A percentile compares a stretch with the other conserved stretches of the same genome.
phyloP scores from a whole-genome alignment of 495 filamentous ascomycete genomes.

The Podospora pseudoanserina region DNA sequence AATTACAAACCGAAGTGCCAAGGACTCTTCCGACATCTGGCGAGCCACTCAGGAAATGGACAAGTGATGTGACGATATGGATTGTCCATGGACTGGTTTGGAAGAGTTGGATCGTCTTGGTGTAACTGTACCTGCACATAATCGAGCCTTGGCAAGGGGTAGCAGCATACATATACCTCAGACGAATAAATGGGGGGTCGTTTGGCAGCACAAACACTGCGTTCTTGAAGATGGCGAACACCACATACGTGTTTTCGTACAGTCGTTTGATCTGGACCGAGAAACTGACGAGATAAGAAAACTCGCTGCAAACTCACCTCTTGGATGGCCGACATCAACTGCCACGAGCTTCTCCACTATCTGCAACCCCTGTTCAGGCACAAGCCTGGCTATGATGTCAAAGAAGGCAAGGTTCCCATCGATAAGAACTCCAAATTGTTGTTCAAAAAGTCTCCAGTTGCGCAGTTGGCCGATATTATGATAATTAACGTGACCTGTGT shows the following conservation, averaged over 20 bases:
- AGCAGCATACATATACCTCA: not conserved
- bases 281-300: not conserved
- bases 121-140: not conserved
- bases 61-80: not conserved
- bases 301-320: not conserved
- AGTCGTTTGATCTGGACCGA: not conserved
- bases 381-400: not conserved
- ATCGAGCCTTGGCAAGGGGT: not conserved
- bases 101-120: not conserved
- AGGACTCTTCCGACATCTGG: not conserved
- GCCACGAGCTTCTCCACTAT: not conserved
- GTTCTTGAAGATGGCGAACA: too few relatives aligned
- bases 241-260: not conserved
- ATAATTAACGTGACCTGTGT: not conserved
- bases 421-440: constrained; percentile 1
- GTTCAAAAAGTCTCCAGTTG: not conserved
- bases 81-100: not conserved
- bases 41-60: not conserved
- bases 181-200: not conserved
- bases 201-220: not conserved
- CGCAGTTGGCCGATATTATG: not conserved
- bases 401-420: constrained; percentile 10
- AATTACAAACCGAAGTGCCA: not conserved
- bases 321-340: not conserved
- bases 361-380: not conserved